These are phyloP conservation scores for Schizosaccharomyces lindneri DNA, from an alignment of 805 yeast genomes.

Conservation along the genomic window DNA sequence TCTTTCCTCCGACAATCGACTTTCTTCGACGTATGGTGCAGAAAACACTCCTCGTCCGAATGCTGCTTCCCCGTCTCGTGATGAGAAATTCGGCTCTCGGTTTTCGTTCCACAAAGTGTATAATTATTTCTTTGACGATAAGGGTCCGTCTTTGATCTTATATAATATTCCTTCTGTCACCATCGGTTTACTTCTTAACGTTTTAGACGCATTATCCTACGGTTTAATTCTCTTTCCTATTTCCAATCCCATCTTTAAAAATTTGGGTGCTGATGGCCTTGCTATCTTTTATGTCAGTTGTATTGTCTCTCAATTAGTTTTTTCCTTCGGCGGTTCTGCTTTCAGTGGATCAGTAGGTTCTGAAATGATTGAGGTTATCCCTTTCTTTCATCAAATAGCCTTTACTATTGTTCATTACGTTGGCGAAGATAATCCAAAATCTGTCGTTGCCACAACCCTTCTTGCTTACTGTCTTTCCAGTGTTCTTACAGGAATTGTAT, in stretches of 20 bases:
- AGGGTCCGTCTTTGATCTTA: neutral
- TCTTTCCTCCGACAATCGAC: too few species aligned
- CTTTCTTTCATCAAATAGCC: conserved; percentile 93
- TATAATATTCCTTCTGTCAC: conserved; percentile 49
- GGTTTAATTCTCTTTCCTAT: conserved; percentile 96
- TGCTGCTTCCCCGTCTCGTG: neutral
- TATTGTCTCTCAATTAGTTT: conserved; percentile 68
- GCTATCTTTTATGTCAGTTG: conserved; percentile 88
- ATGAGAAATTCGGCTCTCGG: neutral
- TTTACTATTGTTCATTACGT: conserved; percentile 33
- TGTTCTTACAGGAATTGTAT: conserved; percentile 63
- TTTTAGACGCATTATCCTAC: conserved; percentile 78
- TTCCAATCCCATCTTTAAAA: conserved; percentile 50
- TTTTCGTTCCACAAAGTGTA: neutral
- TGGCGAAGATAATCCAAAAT: conserved; percentile 22
- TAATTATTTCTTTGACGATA: neutral
- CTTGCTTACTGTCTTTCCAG: conserved; percentile 66
- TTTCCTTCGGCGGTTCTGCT: conserved; percentile 73
- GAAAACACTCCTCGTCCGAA: too few species aligned
- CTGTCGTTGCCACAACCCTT: conserved; percentile 60
- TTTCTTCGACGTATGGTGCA: too few species aligned
- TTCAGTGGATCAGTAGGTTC: conserved; percentile 84
- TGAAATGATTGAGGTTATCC: conserved; percentile 98
- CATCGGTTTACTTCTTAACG: conserved; percentile 60
- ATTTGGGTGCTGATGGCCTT: conserved; percentile 66